Evolutionary conservation across 352 stramenopile species (phyloP).

Genomic region (Globisporangium camurandrum): DNA sequence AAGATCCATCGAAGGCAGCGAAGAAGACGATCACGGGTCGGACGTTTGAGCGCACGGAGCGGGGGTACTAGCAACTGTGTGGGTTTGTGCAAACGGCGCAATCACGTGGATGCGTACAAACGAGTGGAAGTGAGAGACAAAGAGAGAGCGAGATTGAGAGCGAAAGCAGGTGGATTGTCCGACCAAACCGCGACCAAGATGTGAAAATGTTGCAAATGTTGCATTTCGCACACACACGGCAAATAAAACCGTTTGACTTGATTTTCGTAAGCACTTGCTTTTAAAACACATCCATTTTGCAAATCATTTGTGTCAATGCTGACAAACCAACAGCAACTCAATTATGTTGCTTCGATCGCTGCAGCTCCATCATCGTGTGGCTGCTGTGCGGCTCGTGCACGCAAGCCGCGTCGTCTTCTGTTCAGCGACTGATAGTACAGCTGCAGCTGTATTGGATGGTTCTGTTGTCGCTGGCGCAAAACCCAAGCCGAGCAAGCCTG

Average conservation of each 20-base stretch:
- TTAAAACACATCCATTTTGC: no score
- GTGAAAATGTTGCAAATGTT: no score
- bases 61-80: slow-evolving; percentile 20
- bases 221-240: no score
- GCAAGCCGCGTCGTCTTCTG: background rate
- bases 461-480: background rate
- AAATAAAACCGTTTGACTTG: no score
- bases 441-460: background rate
- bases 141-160: no score
- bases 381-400: background rate
- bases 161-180: no score
- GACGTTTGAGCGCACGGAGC: slow-evolving; percentile 84
- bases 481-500: slow-evolving; percentile 6
- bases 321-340: background rate
- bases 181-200: no score
- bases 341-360: background rate
- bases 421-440: background rate
- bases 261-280: no score
- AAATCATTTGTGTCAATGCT: no score
- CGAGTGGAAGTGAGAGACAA: no score
- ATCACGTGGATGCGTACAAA: no score
- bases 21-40: slow-evolving; percentile 92
- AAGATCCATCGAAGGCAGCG: slow-evolving; percentile 77
- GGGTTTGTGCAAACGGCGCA: background rate
- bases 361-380: background rate